Percentiles rank a stretch among this genome's conserved stretches.
phyloP scores from a whole-genome alignment of 768 basidiomycete genomes.

The Boletus edulis region DNA sequence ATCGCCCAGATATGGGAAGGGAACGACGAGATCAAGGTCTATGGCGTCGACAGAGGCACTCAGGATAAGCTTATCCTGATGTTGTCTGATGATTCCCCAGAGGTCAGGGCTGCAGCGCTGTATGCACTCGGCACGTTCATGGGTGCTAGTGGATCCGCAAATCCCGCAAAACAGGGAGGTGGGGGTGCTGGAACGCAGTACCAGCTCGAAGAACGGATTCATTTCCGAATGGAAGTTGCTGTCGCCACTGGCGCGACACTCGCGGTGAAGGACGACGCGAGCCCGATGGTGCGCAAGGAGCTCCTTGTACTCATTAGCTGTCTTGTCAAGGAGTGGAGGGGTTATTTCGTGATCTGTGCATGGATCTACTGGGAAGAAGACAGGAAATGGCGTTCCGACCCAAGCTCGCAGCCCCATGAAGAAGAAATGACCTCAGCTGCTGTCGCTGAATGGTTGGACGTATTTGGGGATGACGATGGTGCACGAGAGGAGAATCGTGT shows the following conservation, averaged over 20 bases:
- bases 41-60: conserved; percentile 73
- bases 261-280: conserved; percentile 89
- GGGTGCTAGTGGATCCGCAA: conserved; percentile 82
- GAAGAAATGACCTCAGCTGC: conserved; percentile 76
- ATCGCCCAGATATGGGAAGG: conserved; percentile 94
- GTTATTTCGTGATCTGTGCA: conserved; percentile 93
- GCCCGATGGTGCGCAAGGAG: conserved; percentile 96
- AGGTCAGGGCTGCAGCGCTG: conserved; percentile 88
- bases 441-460: conserved; percentile 75
- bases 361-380: conserved; percentile 98
- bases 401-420: conserved; percentile 39
- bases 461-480: conserved; percentile 62
- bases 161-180: conserved; percentile 65
- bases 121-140: conserved; percentile 93
- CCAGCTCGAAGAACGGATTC: conserved; percentile 73
- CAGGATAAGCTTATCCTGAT: conserved; percentile 80
- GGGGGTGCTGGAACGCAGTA: conserved; percentile 81
- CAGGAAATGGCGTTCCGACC: conserved; percentile 52
- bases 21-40: conserved; percentile 86
- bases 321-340: conserved; percentile 94
- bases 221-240: conserved; percentile 88
- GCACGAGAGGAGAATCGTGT: conserved; percentile 77
- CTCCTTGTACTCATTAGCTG: conserved; percentile 88
- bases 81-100: conserved; percentile 84
- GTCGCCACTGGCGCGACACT: conserved; percentile 87